These are phyloP conservation scores for Starmerella sirachaensis DNA, from an alignment of 805 yeast genomes.

Conservation along the genomic window DNA sequence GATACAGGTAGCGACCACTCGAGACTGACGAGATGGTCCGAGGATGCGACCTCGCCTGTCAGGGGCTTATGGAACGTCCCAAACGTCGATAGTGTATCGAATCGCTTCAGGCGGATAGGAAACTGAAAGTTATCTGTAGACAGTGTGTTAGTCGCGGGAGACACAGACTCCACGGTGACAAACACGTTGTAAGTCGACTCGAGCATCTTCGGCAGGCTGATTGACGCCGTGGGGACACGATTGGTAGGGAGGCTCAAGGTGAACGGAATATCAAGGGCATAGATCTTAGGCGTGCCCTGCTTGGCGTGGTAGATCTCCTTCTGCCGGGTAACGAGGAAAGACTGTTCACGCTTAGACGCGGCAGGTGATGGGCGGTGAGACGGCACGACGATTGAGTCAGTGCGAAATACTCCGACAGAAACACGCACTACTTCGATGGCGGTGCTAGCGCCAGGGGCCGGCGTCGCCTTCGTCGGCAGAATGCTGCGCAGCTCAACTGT, in stretches of 20 bases:
- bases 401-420: constrained; percentile 30
- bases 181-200: constrained; percentile 29
- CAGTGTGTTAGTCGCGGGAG: constrained; percentile 4
- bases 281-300: constrained; percentile 13
- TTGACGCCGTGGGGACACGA: constrained; percentile 28
- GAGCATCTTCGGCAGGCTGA: constrained; percentile 25
- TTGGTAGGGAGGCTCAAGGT: constrained; percentile 28
- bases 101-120: constrained; percentile 30
- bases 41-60: constrained; percentile 20
- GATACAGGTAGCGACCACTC: constrained; percentile 27
- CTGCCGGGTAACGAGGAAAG: constrained; percentile 29
- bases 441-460: constrained; percentile 2
- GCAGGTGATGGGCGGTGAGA: constrained; percentile 26
- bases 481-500: constrained; percentile 28
- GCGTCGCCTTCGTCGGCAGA: constrained; percentile 6
- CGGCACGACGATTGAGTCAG: constrained; percentile 30
- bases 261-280: constrained; percentile 32
- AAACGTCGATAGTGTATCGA: constrained; percentile 32
- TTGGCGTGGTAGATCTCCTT: constrained; percentile 20
- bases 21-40: constrained; percentile 30
- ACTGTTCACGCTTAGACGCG: constrained; percentile 27
- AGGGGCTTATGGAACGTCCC: constrained; percentile 28
- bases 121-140: constrained; percentile 20
- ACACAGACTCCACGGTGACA: constrained; percentile 23
- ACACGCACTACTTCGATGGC: constrained; percentile 22